phyloP scores from a whole-genome alignment of 2,329 filamentous ascomycete species.

The Fusarium sp. region DNA sequence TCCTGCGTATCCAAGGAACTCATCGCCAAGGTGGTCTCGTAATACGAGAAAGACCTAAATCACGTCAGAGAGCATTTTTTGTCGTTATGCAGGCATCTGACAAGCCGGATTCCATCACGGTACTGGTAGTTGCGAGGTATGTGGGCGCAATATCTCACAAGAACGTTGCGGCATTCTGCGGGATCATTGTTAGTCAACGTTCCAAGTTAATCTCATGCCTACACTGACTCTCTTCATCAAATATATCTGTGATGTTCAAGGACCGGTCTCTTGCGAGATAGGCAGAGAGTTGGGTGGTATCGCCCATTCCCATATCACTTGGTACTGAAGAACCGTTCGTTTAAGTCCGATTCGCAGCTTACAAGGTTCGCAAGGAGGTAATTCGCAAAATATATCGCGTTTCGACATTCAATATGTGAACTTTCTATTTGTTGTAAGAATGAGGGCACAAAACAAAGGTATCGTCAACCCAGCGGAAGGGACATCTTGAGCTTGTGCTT shows the following conservation, averaged over 20 bases:
- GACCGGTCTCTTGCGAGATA: not conserved
- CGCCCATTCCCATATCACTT: slow-evolving; percentile 19
- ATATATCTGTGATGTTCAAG: not conserved
- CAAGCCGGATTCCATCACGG: slow-evolving; percentile 56
- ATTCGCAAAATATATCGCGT: not conserved
- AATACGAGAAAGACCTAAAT: slow-evolving; percentile 54
- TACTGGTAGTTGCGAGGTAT: slow-evolving; percentile 60
- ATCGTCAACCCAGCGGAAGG: not conserved
- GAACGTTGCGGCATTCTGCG: slow-evolving; percentile 58
- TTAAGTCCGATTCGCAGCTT: not conserved
- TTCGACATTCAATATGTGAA: not conserved
- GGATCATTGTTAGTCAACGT: not conserved
- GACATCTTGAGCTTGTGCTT: not conserved
- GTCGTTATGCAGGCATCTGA: slow-evolving; percentile 32
- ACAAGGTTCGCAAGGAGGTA: not conserved
- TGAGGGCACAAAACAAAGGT: not conserved
- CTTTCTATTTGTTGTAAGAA: not conserved
- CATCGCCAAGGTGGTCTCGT: slow-evolving; percentile 57
- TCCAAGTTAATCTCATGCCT: not conserved
- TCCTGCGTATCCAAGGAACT: slow-evolving; percentile 55
- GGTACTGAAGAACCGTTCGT: not conserved
- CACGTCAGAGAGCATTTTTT: not conserved
- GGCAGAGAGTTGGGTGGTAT: not conserved
- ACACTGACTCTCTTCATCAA: slow-evolving; percentile 41
- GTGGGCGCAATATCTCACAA: slow-evolving; percentile 56